phyloP scores from a whole-genome alignment of 2,329 filamentous ascomycete genomes.

The Neopestalotiopsis sp. region DNA sequence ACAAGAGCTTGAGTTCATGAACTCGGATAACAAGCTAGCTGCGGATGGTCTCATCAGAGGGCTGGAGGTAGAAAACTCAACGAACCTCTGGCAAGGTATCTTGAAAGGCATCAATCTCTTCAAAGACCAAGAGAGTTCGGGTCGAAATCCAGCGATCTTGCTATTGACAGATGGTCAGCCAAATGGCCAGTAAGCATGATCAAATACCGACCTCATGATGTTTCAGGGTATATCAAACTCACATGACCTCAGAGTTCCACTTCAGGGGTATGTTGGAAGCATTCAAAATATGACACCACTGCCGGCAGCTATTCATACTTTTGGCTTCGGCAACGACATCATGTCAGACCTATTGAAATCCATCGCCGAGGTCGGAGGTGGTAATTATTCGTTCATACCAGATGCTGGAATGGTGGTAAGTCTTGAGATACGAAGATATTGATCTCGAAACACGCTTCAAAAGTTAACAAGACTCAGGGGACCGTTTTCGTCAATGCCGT shows the following conservation, averaged over 20 bases:
- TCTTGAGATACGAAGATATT: background rate
- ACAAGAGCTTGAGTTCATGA: slow-evolving; percentile 56
- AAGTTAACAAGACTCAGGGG: slow-evolving; percentile 38
- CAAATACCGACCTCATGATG: background rate
- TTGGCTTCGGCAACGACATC: slow-evolving; percentile 58
- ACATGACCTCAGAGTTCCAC: slow-evolving; percentile 44
- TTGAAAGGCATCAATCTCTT: slow-evolving; percentile 56
- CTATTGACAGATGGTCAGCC: slow-evolving; percentile 61
- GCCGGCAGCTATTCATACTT: slow-evolving; percentile 55
- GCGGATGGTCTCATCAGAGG: slow-evolving; percentile 47
- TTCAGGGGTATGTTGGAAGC: slow-evolving; percentile 60
- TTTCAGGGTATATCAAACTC: background rate
- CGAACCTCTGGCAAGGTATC: slow-evolving; percentile 66
- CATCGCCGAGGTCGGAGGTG: slow-evolving; percentile 61
- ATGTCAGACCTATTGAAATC: slow-evolving; percentile 62
- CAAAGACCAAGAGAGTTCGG: slow-evolving; percentile 32
- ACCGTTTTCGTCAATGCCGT: slow-evolving; percentile 68
- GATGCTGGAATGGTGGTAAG: slow-evolving; percentile 65
- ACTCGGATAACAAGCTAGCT: slow-evolving; percentile 47
- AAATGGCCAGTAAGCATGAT: slow-evolving; percentile 51
- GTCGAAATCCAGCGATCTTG: slow-evolving; percentile 56
- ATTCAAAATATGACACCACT: slow-evolving; percentile 48
- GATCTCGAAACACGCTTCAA: background rate
- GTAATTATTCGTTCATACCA: slow-evolving; percentile 66
- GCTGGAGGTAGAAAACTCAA: slow-evolving; percentile 46